phyloP scores from a whole-genome alignment of 371 early-diverging fungal species.

The Mucor sp. region DNA sequence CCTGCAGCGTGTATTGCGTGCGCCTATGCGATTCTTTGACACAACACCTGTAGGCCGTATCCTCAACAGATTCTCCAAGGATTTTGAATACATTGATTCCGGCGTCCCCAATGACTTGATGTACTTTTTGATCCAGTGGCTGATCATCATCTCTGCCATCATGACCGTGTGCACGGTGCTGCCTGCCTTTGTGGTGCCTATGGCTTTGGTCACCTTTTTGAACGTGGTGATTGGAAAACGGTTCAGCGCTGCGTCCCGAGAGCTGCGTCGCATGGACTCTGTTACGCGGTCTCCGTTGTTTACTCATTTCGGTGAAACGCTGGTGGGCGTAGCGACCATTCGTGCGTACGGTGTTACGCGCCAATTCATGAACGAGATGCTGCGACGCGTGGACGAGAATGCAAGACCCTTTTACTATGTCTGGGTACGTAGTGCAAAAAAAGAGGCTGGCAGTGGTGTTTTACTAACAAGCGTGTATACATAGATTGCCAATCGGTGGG shows the following conservation, averaged over 20 bases:
- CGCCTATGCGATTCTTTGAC: conserved; percentile 85
- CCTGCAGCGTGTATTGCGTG: conserved; percentile 61
- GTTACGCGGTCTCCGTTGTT: conserved; percentile 72
- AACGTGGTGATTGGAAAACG: conserved; percentile 45
- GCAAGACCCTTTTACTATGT: conserved; percentile 74
- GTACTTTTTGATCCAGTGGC: conserved; percentile 58
- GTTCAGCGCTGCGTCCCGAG: conserved; percentile 72
- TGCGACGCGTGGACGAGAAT: conserved; percentile 58
- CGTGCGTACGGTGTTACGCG: conserved; percentile 71
- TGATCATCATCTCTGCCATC: conserved; percentile 46
- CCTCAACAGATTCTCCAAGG: conserved; percentile 83
- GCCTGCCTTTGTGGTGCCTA: conserved; percentile 51
- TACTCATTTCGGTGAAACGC: conserved; percentile 71
- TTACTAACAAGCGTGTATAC: too few relatives aligned
- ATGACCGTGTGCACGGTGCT: conserved; percentile 25
- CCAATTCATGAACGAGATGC: conserved; percentile 56
- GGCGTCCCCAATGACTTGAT: conserved; percentile 44
- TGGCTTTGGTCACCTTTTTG: conserved; percentile 57
- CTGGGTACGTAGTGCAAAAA: conserved; percentile 52
- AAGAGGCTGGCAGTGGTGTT: too few relatives aligned
- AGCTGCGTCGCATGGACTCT: conserved; percentile 80
- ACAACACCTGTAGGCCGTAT: conserved; percentile 90
- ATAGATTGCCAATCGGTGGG: conserved; percentile 84
- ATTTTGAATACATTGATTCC: conserved; percentile 39
- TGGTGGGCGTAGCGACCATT: conserved; percentile 65